Evolutionary conservation across 192 early-diverging fungal genomes (phyloP), one percentile per base, ranked within the genome.

Genomic region (Entomortierella chlamydospora): DNA sequence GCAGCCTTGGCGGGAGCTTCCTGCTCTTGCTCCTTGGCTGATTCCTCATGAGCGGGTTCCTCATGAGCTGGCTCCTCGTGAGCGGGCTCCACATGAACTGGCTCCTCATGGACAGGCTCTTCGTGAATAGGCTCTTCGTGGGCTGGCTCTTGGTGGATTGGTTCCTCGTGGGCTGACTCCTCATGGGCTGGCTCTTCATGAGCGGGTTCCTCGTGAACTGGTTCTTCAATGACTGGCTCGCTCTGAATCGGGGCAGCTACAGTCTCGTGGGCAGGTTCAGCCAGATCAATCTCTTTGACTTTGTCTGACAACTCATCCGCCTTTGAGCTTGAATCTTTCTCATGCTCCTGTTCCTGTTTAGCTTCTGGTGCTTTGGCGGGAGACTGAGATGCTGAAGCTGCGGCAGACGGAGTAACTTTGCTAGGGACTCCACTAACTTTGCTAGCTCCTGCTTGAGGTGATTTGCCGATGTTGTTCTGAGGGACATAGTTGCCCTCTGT

Each of bases 391-490:
- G 15, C 28, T 54, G 52, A 4, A 18, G 53, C 49, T 9, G 66
- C 49, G 0, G 39, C 50, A 10, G 69, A 6, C 12, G 30, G 30
- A 11, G 22, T 41, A 49, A 39, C 39, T 63, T 59, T 73, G 39
- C 9, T 51, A n/a, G 56, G 2, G 23, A 59, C 18, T 20, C 37
- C 47, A 11, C 42, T 26, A 31, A 37, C 41, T 58, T 77, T 77
- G 65, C 17, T 54, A 1, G 28, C 49, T 34, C 29, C 73, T 18
- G 41, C 52, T 26, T 29, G 61, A 37, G 64, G 66, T n/a, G 22
- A 28, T 20, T 60, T 65, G 45, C 26, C 49, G 25, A 73, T 45
- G 37, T 63, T 78, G 67, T 78, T 70, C n/a, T 70, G 67, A n/a
- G 68, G 76, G 7, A 65, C 76, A 30, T 63, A 61, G 26, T 47